phyloP scores from a whole-genome alignment of 2,329 filamentous ascomycete species.

The Neofusicoccum ribis region DNA sequence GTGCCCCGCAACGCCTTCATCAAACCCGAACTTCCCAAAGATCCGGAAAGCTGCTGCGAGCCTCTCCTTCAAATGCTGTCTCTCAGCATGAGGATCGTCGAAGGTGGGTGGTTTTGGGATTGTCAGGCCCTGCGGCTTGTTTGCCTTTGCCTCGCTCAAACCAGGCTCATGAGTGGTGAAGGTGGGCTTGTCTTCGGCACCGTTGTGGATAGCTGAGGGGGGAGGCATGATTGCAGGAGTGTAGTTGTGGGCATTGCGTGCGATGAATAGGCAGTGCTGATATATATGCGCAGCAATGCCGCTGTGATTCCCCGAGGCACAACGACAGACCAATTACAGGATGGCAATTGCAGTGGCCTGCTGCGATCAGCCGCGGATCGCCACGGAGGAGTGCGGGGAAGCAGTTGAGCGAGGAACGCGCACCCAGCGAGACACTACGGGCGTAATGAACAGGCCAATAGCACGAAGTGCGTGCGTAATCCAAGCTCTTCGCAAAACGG shows the following conservation, averaged over 20 bases:
- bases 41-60: conserved; percentile 41
- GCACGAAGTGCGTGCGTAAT: neutral
- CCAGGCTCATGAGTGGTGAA: conserved; percentile 35
- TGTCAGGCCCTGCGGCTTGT: conserved; percentile 23
- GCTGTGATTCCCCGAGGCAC: too few species aligned
- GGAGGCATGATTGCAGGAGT: neutral
- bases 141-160: conserved; percentile 28
- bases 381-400: neutral
- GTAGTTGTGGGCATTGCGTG: too few species aligned
- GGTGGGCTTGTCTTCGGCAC: conserved; percentile 27
- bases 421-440: neutral
- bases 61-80: conserved; percentile 38
- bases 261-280: neutral
- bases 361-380: neutral
- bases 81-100: conserved; percentile 39
- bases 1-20: conserved; percentile 58
- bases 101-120: conserved; percentile 38
- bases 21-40: conserved; percentile 42
- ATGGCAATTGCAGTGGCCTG: neutral
- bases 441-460: too few species aligned
- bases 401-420: neutral
- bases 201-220: conserved; percentile 1
- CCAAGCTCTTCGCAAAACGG: neutral
- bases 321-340: neutral
- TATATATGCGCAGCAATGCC: neutral